Conservation (phyloP, 208 protist genomes). For the Acanthamoeba healyi region DNA sequence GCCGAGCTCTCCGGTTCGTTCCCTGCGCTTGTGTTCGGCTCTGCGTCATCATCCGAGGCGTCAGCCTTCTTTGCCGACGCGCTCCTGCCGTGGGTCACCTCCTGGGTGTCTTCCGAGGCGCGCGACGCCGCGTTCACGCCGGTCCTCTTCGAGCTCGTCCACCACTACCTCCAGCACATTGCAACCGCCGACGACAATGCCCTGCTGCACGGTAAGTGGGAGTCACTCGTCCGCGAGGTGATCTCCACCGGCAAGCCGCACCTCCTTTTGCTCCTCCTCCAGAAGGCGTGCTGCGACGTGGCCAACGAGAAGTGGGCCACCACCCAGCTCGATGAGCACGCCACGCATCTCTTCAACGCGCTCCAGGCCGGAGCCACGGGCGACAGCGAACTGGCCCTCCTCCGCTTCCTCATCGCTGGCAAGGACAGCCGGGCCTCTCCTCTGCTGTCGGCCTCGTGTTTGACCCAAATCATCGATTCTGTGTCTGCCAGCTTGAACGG, state of each 20-base stretch:
- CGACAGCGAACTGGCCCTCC: neutral
- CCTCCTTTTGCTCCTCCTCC: slow-evolving; percentile 6
- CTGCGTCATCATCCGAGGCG: neutral
- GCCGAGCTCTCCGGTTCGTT: slow-evolving; percentile 4
- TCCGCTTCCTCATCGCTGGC: slow-evolving; percentile 64
- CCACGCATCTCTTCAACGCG: slow-evolving; percentile 35
- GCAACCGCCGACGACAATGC: neutral
- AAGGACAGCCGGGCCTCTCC: slow-evolving; percentile 29
- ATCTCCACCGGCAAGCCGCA: neutral
- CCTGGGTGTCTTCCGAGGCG: neutral
- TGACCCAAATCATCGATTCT: slow-evolving; percentile 13
- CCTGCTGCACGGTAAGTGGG: slow-evolving; percentile 3
- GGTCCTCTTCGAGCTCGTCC: slow-evolving; percentile 3
- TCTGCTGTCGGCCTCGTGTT: neutral
- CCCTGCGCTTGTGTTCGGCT: slow-evolving; percentile 27
- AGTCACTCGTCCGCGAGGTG: neutral
- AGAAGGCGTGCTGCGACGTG: neutral
- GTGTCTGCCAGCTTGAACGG: neutral
- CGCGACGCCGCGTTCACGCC: slow-evolving; percentile 33
- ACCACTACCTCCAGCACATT: slow-evolving; percentile 29
- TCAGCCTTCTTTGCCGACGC: neutral
- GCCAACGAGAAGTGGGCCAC: slow-evolving; percentile 17
- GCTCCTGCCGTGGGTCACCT: slow-evolving; percentile 25
- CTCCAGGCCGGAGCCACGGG: slow-evolving; percentile 31
- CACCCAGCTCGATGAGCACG: slow-evolving; percentile 23